phyloP scores from a whole-genome alignment of 768 basidiomycete genomes.

The Boletus reticuloceps region DNA sequence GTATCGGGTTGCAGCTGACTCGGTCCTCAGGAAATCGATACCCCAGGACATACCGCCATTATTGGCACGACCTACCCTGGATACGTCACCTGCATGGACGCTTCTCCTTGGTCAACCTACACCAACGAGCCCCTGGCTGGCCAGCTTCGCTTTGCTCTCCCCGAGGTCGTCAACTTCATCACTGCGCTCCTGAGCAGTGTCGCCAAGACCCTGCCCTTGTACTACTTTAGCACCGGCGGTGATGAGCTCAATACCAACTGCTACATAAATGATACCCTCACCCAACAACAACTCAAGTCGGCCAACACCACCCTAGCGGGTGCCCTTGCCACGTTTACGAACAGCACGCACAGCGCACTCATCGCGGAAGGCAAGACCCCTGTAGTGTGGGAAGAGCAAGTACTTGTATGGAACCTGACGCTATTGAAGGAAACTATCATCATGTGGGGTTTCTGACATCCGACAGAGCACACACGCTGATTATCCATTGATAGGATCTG shows the following conservation, averaged over 20 bases:
- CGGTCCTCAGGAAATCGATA: conserved; percentile 66
- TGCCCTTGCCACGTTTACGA: conserved; percentile 62
- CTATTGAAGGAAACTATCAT: conserved; percentile 43
- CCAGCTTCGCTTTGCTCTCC: conserved; percentile 70
- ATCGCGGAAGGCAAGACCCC: conserved; percentile 62
- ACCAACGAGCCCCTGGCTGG: conserved; percentile 80
- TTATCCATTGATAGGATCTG: conserved; percentile 38
- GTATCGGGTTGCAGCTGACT: neutral
- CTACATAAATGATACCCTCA: conserved; percentile 59
- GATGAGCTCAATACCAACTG: conserved; percentile 75
- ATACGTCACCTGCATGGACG: conserved; percentile 62
- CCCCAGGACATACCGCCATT: conserved; percentile 75
- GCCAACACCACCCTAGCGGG: conserved; percentile 56
- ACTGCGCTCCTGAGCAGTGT: conserved; percentile 50
- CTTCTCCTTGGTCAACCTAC: conserved; percentile 55
- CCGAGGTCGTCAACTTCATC: conserved; percentile 59
- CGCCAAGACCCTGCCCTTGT: conserved; percentile 50
- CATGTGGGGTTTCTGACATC: conserved; percentile 27
- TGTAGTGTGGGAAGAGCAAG: conserved; percentile 79
- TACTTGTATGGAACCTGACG: conserved; percentile 36
- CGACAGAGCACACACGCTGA: neutral
- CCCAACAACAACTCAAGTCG: conserved; percentile 51
- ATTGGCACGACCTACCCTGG: conserved; percentile 70
- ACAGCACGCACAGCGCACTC: conserved; percentile 57
- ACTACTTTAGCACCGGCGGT: conserved; percentile 77